These are phyloP conservation scores for Penicillium expansum DNA, from an alignment of 2,329 filamentous ascomycete species.

Conservation along the genomic window DNA sequence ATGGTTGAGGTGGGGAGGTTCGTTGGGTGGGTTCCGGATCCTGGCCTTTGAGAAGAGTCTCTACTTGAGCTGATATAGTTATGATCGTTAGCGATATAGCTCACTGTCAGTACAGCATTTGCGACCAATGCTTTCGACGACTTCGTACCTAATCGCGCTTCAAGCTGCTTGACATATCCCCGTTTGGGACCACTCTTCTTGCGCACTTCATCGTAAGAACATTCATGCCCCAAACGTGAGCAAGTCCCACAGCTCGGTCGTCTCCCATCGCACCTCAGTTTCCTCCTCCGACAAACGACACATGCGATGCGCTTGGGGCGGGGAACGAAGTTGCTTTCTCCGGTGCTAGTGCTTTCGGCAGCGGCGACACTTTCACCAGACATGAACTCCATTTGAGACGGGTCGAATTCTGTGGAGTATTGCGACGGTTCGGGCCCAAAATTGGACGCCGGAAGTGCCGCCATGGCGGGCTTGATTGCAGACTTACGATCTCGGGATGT, in stretches of 20 bases:
- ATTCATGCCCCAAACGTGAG: slow-evolving; percentile 78
- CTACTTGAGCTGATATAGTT: slow-evolving; percentile 71
- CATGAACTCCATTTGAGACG: slow-evolving; percentile 15
- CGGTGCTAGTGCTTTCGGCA: slow-evolving; percentile 39
- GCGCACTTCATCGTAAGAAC: slow-evolving; percentile 86
- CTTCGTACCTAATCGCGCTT: slow-evolving; percentile 82
- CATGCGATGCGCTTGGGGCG: slow-evolving; percentile 93
- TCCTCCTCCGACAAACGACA: slow-evolving; percentile 88
- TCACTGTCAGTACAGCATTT: neutral
- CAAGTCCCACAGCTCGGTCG: slow-evolving; percentile 87
- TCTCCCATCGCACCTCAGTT: slow-evolving; percentile 82
- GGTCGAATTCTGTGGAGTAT: slow-evolving; percentile 27
- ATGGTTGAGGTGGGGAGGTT: slow-evolving; percentile 27
- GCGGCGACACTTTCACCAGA: slow-evolving; percentile 21
- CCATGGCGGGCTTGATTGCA: slow-evolving; percentile 17
- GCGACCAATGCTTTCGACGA: slow-evolving; percentile 2
- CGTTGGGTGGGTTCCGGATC: slow-evolving; percentile 48
- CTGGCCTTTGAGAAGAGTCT: slow-evolving; percentile 82
- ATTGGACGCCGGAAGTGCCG: slow-evolving; percentile 15
- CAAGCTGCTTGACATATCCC: slow-evolving; percentile 90
- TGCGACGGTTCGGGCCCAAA: slow-evolving; percentile 20
- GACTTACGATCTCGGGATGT: neutral
- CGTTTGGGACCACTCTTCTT: slow-evolving; percentile 93
- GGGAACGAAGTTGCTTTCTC: slow-evolving; percentile 59
- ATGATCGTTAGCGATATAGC: slow-evolving; percentile 14